Conservation (phyloP, 495 filamentous ascomycete species). For the Neurospora tetraspora region DNA sequence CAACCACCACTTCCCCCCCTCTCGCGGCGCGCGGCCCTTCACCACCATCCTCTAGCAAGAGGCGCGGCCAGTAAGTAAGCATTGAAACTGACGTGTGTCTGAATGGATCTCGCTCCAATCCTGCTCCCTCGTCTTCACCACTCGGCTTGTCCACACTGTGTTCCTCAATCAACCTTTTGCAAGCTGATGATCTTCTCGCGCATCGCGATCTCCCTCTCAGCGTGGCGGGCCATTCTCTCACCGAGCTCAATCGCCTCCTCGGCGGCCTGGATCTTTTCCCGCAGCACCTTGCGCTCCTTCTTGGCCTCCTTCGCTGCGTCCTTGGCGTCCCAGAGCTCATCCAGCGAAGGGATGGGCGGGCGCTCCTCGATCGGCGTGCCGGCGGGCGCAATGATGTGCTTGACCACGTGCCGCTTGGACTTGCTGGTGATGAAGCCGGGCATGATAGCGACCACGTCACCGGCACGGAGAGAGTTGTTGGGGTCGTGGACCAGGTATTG, state of each 20-base stretch:
- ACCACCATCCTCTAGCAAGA: neutral
- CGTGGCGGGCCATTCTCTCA: constrained; percentile 4
- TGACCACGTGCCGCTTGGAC: constrained; percentile 64
- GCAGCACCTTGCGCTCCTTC: constrained; percentile 33
- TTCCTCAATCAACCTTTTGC: neutral
- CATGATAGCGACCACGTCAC: constrained; percentile 73
- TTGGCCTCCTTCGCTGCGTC: constrained; percentile 41
- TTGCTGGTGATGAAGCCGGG: constrained; percentile 55
- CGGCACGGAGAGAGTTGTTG: constrained; percentile 56
- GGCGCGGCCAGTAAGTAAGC: neutral
- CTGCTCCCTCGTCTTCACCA: neutral
- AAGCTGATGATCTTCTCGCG: constrained; percentile 4
- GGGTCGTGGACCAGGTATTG: constrained; percentile 66
- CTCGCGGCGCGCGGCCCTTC: neutral
- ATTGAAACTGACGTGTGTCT: neutral
- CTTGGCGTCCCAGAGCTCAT: constrained; percentile 45
- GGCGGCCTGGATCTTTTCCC: neutral
- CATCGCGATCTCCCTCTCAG: constrained; percentile 7
- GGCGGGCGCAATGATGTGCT: constrained; percentile 66
- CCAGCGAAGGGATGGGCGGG: constrained; percentile 52
- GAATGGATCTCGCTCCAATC: neutral
- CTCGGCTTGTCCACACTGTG: neutral
- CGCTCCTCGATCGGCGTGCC: constrained; percentile 51
- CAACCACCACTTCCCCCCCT: neutral
- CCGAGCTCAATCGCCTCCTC: constrained; percentile 7